Evolutionary conservation across 2,329 filamentous ascomycete species (phyloP), one percentile per base, ranked within the genome.

Genomic region (Verticillium nonalfalfae): DNA sequence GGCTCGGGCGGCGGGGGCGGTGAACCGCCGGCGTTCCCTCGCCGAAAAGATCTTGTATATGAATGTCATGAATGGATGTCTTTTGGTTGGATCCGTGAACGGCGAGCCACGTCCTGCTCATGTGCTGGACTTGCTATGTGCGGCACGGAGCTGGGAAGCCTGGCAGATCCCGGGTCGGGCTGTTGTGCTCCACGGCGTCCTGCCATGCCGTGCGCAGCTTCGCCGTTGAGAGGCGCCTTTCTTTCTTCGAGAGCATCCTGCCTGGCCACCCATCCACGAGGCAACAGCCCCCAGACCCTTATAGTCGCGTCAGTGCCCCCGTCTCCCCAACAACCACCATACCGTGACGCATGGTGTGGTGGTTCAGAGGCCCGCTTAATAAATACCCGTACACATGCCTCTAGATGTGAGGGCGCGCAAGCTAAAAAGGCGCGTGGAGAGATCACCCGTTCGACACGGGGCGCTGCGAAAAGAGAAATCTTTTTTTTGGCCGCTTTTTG

Each of bases 1-100:
- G 75, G 1, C 70, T 76, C 9, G 63, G 65, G 65, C 67, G 68
- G 62, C 64, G 65, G 60, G 65, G 65, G 54, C 6, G 26, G 54
- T 34, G 54, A 56, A 21, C n/a, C 7, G n/a, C 10, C 7, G 6
- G 11, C 11, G 34, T 36, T 36, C 4, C 5, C 7, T n/a, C 1
- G 5, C n/a, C 7, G n/a, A 21, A n/a, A 21, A 18, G n/a, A 9
- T 4, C 2, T 21, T 50, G 45, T 21, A 50, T 26, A 50, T 50
- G 45, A 21, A 21, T 36, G 45, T 50, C 45, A 50, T 7, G 45
- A 50, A 50, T 50, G n/a, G n/a, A 50, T 50, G 18, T 50, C 11
- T 50, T 18, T 10, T 2, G 7, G 45, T 5, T 21, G 13, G 7
- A 10, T 50, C 35, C 7, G 35, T 26, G 26, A 26, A 26, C 4